Base-by-base conservation (phyloP, 1,139 yeast species). In the Pneumocystis sp. region DNA sequence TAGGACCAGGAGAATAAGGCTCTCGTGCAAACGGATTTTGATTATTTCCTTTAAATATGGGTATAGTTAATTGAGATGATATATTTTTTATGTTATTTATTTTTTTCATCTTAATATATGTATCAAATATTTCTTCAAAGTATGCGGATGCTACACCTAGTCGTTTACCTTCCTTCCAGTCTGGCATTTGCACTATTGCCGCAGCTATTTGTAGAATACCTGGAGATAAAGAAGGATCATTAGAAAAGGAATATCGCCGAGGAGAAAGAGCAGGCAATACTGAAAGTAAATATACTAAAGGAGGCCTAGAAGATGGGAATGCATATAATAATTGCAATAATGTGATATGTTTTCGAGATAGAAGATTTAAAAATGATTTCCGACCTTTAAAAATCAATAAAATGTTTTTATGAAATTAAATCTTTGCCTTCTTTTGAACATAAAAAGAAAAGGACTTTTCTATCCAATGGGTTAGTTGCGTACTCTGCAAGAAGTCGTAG, bases 191-290 rank as follows among this genome's bases (percentile, higher is more conserved):
- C 59, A 70, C 71, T 2, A 71, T 69, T 7, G 73, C 70, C 17
- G 71, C 71, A 4, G 73, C 73, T 63, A 71, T 62, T 60, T 71
- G 73, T 39, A 71, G 63, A 12, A 66, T 61, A 4, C 59, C 56
- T 62, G 31, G 59, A 19, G 67, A 66, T n/a, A 64, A 63, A 3
- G 66, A 63, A 5, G 73, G 73, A 63, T 71, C 73, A 31, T 71
- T 69, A 15, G 72, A 70, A 25, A 71, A 68, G 40, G 72, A 69
- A 63, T 71, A 71, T 69, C 71, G 70, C 17, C 73, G 63, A 15
- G 73, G 72, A 72, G 69, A 71, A 10, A 71, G 67, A 34, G 70
- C 69, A 25, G 73, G 72, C n/a, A 71, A 65, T 56, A 68, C 70
- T n/a, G 69, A 61, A n/a, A 71, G 35, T 19, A 71, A 63, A 40